Base-by-base conservation (phyloP, 768 basidiomycete genomes). In the Dioszegia hungarica region DNA sequence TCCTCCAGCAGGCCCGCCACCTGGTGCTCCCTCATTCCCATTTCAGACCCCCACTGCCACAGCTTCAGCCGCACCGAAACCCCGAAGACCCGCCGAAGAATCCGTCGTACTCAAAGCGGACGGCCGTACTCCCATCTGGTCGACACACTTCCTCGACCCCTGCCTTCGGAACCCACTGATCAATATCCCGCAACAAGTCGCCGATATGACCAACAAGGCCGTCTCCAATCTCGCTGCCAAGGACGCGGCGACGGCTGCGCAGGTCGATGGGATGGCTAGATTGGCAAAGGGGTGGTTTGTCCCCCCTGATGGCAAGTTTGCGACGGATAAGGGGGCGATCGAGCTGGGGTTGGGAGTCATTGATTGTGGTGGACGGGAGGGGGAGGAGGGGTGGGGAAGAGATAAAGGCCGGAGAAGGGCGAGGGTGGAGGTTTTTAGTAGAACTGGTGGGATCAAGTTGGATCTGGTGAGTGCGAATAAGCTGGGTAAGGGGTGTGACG, bases 131-230 rank as follows among this genome's bases (percentile, higher is more conserved):
- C 66, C 63, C 2, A 69, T 72, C 27, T 72, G 70, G 70, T 72
- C 70, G 17, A 72, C 70, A 1, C 70, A 72, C 28, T 69, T 61
- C 45, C 49, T 72, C 24, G 70, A 72, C 49, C 70, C 70, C 3
- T 56, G 36, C 29, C 56, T 72, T 3, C 58, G 56, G 4, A 50
- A 61, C 19, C 49, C 60, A 5, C 25, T 64, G 0, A 37, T 68
- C 25, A 52, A 59, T 17, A 55, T 72, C 12, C 67, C 67, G 0
- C 64, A 59, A 20, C 60, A 63, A 48, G 58, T 72, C 1, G 60
- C 67, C 5, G 64, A 64, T 33, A 40, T 61, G 4, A 51, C 66
- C 33, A 66, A 66, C 51, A 55, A 61, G 19, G 70, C 68, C 25
- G 45, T 69, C 25, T 63, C 63, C 3, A 59, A 59, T 12, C 31